phyloP scores from a whole-genome alignment of 768 basidiomycete genomes.

The Lentinula boryana region DNA sequence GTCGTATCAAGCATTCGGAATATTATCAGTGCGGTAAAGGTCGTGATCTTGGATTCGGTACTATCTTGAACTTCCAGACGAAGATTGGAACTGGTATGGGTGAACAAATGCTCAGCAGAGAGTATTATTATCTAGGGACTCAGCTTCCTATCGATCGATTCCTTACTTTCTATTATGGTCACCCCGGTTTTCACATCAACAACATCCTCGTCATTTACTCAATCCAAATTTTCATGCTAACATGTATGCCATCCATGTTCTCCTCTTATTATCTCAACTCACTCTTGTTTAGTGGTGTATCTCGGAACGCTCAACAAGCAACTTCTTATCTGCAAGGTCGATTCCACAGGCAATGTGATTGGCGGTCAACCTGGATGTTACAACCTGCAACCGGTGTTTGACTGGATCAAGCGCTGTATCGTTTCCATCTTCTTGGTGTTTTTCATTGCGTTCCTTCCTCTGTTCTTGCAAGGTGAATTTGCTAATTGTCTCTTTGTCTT shows the following conservation, averaged over 20 bases:
- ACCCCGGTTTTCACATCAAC: slow-evolving; percentile 99
- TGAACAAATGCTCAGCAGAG: slow-evolving; percentile 98
- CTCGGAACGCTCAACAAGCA: slow-evolving; percentile 96
- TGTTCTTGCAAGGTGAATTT: slow-evolving; percentile 86
- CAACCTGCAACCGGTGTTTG: slow-evolving; percentile 93
- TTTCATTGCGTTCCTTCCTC: slow-evolving; percentile 93
- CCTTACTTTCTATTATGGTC: slow-evolving; percentile 99
- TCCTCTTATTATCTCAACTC: slow-evolving; percentile 4
- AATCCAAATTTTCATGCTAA: slow-evolving; percentile 96
- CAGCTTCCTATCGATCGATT: slow-evolving; percentile 98
- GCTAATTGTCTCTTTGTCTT: neutral
- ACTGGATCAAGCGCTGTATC: slow-evolving; percentile 97
- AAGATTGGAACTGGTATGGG: slow-evolving; percentile 99
- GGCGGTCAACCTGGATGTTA: slow-evolving; percentile 91
- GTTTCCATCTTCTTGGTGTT: slow-evolving; percentile 98
- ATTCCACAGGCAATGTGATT: slow-evolving; percentile 73
- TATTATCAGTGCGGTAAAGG: slow-evolving; percentile 99
- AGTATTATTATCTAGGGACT: slow-evolving; percentile 98
- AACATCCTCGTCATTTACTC: slow-evolving; percentile 99
- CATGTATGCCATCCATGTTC: slow-evolving; percentile 47
- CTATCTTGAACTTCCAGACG: slow-evolving; percentile 99
- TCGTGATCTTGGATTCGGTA: slow-evolving; percentile 98
- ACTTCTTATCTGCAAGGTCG: slow-evolving; percentile 81
- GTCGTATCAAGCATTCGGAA: slow-evolving; percentile 98
- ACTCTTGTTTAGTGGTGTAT: slow-evolving; percentile 61